These are phyloP conservation scores for Biscutella laevigata DNA, from an alignment of 441 rosid genomes.

Conservation along the genomic window DNA sequence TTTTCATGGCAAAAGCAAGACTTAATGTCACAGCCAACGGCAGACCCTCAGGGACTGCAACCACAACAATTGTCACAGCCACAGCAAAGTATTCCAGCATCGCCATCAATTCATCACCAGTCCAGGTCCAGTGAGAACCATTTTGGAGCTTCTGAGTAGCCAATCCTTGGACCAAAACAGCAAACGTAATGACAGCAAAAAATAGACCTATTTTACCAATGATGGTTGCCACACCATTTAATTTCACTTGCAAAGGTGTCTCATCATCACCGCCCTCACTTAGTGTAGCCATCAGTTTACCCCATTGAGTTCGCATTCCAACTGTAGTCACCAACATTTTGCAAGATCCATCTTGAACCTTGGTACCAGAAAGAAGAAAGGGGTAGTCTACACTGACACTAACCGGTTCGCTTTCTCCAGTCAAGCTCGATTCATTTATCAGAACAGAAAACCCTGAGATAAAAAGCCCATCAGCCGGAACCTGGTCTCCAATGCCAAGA, in stretches of 20 bases:
- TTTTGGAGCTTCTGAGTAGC: slow-evolving; percentile 35
- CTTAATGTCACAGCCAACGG: slow-evolving; percentile 72
- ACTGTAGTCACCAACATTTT: slow-evolving; percentile 64
- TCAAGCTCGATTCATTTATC: slow-evolving; percentile 62
- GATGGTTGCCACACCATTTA: slow-evolving; percentile 71
- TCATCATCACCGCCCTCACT: slow-evolving; percentile 80
- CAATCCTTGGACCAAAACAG: slow-evolving; percentile 57
- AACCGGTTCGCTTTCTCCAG: slow-evolving; percentile 67
- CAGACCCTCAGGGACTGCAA: slow-evolving; percentile 77
- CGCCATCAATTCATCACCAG: slow-evolving; percentile 52
- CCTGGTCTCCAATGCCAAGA: slow-evolving; percentile 63
- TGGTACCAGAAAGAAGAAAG: slow-evolving; percentile 64
- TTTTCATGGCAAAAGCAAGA: slow-evolving; percentile 78
- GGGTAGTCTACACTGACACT: slow-evolving; percentile 45
- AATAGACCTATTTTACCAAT: slow-evolving; percentile 64
- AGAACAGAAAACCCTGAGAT: slow-evolving; percentile 60
- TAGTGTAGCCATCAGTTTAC: slow-evolving; percentile 65
- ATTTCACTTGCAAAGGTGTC: slow-evolving; percentile 68
- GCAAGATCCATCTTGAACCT: slow-evolving; percentile 67
- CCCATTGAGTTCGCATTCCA: slow-evolving; percentile 85
- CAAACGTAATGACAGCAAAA: slow-evolving; percentile 60
- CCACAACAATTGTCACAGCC: slow-evolving; percentile 73
- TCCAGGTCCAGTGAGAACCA: slow-evolving; percentile 47
- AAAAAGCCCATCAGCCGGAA: slow-evolving; percentile 74
- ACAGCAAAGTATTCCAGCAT: slow-evolving; percentile 57